phyloP scores from a whole-genome alignment of 352 stramenopile genomes.

The Globisporangium iwayamae region DNA sequence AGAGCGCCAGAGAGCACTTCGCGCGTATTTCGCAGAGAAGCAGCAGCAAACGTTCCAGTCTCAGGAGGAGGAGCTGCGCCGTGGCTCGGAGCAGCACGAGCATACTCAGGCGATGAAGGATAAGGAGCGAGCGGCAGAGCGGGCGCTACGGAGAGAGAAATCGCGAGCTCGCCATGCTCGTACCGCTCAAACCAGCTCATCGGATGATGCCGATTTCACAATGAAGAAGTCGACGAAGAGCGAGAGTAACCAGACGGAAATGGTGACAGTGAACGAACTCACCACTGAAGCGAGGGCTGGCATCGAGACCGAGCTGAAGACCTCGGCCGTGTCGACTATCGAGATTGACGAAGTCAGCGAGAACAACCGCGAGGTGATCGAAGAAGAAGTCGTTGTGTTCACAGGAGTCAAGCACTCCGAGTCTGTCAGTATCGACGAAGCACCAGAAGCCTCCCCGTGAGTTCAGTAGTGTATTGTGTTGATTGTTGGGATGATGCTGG shows the following conservation, averaged over 20 bases:
- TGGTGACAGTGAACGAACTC: constrained; percentile 1
- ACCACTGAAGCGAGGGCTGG: background rate
- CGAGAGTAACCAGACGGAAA: background rate
- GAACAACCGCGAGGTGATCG: constrained; percentile 11
- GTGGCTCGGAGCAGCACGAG: constrained; percentile 52
- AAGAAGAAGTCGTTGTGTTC: constrained; percentile 4
- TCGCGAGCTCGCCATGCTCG: constrained; percentile 5
- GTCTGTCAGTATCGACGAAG: background rate
- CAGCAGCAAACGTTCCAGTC: constrained; percentile 39
- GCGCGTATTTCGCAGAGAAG: constrained; percentile 38
- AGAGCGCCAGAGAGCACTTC: constrained; percentile 50
- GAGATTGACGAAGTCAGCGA: constrained; percentile 10
- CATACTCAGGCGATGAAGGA: constrained; percentile 30
- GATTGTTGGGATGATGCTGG: background rate
- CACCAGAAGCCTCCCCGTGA: background rate
- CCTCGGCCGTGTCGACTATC: background rate
- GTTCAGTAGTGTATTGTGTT: background rate
- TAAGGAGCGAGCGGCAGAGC: constrained; percentile 17
- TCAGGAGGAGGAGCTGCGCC: constrained; percentile 44
- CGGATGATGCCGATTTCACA: background rate
- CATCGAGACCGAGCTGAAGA: constrained; percentile 7
- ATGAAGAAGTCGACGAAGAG: background rate
- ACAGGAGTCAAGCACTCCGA: background rate
- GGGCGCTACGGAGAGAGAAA: constrained; percentile 13
- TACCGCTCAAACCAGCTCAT: constrained; percentile 6